These are phyloP conservation scores for Leucosporidium scottii DNA, from an alignment of 768 basidiomycete genomes.

Conservation along the genomic window DNA sequence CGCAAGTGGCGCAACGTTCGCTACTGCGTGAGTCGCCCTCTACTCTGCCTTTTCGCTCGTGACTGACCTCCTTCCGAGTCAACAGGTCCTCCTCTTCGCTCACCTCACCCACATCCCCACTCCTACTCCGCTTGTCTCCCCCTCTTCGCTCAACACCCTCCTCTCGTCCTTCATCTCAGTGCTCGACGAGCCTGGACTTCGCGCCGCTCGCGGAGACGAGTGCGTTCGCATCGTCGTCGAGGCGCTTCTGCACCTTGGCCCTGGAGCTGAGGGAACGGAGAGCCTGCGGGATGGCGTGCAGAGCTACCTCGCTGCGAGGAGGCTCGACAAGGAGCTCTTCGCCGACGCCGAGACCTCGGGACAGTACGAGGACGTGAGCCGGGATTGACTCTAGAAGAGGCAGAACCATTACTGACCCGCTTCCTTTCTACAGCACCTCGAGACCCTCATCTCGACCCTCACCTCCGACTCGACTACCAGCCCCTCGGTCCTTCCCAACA, in stretches of 20 bases:
- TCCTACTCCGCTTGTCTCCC: slow-evolving; percentile 51
- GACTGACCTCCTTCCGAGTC: background rate
- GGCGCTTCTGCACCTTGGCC: slow-evolving; percentile 64
- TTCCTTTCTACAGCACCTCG: slow-evolving; percentile 57
- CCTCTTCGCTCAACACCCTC: slow-evolving; percentile 69
- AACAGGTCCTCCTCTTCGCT: slow-evolving; percentile 87
- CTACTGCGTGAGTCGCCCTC: slow-evolving; percentile 59
- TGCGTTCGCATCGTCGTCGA: slow-evolving; percentile 76
- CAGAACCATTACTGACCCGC: slow-evolving; percentile 14
- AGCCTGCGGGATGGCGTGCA: slow-evolving; percentile 20
- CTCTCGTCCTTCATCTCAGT: slow-evolving; percentile 78
- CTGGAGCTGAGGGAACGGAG: slow-evolving; percentile 9
- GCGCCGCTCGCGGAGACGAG: slow-evolving; percentile 71
- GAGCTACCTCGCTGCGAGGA: slow-evolving; percentile 38
- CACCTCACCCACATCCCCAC: slow-evolving; percentile 53
- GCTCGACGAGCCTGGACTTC: slow-evolving; percentile 81
- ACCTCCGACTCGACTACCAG: slow-evolving; percentile 56
- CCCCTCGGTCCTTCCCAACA: slow-evolving; percentile 39
- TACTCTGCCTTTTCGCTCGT: slow-evolving; percentile 13
- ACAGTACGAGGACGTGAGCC: slow-evolving; percentile 43
- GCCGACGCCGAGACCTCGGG: slow-evolving; percentile 47
- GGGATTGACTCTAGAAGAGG: slow-evolving; percentile 15
- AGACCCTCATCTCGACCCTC: slow-evolving; percentile 61
- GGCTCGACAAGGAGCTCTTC: slow-evolving; percentile 49
- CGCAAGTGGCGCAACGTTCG: slow-evolving; percentile 85